Conservation (phyloP, 768 basidiomycete genomes). For the Cyclocybe aegerita region DNA sequence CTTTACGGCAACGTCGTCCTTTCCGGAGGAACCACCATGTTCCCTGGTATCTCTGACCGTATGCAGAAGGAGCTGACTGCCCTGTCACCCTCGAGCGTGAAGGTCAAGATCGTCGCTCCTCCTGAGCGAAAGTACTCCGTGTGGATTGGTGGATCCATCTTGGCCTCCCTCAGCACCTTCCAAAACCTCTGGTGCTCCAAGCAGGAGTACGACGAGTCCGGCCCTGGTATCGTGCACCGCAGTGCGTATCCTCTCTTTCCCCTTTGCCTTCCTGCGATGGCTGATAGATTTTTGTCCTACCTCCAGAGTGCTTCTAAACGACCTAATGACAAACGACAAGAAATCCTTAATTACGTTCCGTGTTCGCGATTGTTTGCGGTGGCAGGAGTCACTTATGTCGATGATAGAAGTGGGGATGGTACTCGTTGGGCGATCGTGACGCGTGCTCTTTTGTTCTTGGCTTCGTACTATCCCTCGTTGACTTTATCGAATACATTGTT, state of each 20-base stretch:
- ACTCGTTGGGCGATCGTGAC: too few relatives aligned
- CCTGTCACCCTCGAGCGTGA: slow-evolving; percentile 86
- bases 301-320: slow-evolving; percentile 33
- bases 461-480: too few relatives aligned
- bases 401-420: too few relatives aligned
- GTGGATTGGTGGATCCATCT: slow-evolving; percentile 89
- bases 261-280: background rate
- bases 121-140: slow-evolving; percentile 95
- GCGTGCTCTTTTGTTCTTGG: too few relatives aligned
- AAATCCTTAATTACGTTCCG: background rate
- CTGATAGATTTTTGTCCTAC: background rate
- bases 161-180: slow-evolving; percentile 92
- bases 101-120: slow-evolving; percentile 93
- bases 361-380: too few relatives aligned
- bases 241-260: slow-evolving; percentile 15
- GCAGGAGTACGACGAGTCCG: slow-evolving; percentile 89
- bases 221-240: slow-evolving; percentile 68
- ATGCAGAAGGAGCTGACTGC: slow-evolving; percentile 93
- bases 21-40: slow-evolving; percentile 93
- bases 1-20: slow-evolving; percentile 83
- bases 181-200: slow-evolving; percentile 95
- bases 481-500: too few relatives aligned
- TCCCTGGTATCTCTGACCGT: slow-evolving; percentile 93
- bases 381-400: too few relatives aligned
- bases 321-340: slow-evolving; percentile 11